Percentiles rank a stretch among this genome's conserved stretches.
Conservation (phyloP, 169 alveolate species). For the Cystoisospora suis region DNA sequence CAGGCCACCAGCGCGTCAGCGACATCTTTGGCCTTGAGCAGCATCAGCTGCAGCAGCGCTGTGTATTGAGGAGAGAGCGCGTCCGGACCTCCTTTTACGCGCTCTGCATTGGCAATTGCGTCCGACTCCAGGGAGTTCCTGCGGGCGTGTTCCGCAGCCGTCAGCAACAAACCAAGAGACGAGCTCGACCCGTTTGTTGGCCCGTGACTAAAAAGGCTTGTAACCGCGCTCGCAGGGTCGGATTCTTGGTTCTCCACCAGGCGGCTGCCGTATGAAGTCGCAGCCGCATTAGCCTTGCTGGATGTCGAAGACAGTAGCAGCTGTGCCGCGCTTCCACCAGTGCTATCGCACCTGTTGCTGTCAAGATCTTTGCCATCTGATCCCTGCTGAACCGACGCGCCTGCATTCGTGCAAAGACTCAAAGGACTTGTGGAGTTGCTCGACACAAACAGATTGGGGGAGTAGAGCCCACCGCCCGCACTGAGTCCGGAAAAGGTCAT, state of each 20-base stretch:
- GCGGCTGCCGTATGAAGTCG: neutral
- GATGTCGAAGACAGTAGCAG: too few species aligned
- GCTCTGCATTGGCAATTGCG: neutral
- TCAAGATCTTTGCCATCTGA: too few species aligned
- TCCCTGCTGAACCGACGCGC: neutral
- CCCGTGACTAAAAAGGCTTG: neutral
- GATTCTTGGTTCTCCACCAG: neutral
- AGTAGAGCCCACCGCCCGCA: neutral
- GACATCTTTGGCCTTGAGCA: constrained; percentile 22
- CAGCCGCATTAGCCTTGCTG: neutral
- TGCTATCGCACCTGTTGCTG: too few species aligned
- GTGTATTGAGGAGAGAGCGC: neutral
- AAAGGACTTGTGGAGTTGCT: too few species aligned
- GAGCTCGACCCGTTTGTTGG: neutral
- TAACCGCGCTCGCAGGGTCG: neutral
- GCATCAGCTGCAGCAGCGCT: constrained; percentile 14
- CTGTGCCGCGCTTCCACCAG: neutral
- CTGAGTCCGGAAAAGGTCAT: too few species aligned
- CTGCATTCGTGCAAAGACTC: neutral
- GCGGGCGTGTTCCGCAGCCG: too few species aligned
- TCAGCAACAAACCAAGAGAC: too few species aligned
- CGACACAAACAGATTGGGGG: too few species aligned
- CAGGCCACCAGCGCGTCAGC: neutral
- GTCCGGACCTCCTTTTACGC: neutral
- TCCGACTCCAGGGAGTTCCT: neutral